Conservation (phyloP, 176 grass and related monocot species). For the Saccharum officinarum region DNA sequence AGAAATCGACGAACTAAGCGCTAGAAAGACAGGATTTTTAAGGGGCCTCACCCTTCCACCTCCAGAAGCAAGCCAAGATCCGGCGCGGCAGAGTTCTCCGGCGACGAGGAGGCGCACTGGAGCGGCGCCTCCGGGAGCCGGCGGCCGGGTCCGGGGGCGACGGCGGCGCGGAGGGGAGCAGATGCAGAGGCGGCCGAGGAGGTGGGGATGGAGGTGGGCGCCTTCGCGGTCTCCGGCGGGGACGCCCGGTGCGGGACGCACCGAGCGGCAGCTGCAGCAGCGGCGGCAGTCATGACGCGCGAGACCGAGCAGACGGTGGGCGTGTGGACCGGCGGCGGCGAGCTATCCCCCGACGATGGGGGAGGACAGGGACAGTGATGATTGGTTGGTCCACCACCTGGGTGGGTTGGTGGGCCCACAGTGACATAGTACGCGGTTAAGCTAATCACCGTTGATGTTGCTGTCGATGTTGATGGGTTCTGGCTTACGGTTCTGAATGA, state of each 20-base stretch:
- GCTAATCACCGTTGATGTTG: not conserved
- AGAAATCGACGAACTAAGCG: not conserved
- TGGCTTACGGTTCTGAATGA: not conserved
- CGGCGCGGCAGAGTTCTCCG: not conserved
- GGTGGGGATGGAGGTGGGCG: not conserved
- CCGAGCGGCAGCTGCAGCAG: slow-evolving; percentile 5
- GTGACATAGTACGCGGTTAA: not conserved
- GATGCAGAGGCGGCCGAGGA: not conserved
- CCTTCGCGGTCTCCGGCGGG: not conserved
- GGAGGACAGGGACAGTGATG: not conserved
- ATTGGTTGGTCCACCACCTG: slow-evolving; percentile 21
- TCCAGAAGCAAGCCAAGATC: slow-evolving; percentile 50
- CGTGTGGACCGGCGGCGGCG: slow-evolving; percentile 5
- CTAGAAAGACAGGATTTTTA: not conserved
- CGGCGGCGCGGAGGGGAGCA: slow-evolving; percentile 10
- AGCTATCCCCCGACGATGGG: not conserved
- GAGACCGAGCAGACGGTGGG: not conserved
- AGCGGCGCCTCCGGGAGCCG: not conserved
- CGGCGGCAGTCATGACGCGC: slow-evolving; percentile 20
- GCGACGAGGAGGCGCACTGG: slow-evolving; percentile 27
- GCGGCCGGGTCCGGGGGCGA: not conserved
- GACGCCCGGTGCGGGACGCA: slow-evolving; percentile 14
- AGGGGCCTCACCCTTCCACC: slow-evolving; percentile 54
- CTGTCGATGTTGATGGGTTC: not conserved
- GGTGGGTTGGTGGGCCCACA: not conserved